Percentiles rank a stretch among this genome's conserved stretches.
phyloP scores from a whole-genome alignment of 176 grass and related monocot species.

The Carex parvula region DNA sequence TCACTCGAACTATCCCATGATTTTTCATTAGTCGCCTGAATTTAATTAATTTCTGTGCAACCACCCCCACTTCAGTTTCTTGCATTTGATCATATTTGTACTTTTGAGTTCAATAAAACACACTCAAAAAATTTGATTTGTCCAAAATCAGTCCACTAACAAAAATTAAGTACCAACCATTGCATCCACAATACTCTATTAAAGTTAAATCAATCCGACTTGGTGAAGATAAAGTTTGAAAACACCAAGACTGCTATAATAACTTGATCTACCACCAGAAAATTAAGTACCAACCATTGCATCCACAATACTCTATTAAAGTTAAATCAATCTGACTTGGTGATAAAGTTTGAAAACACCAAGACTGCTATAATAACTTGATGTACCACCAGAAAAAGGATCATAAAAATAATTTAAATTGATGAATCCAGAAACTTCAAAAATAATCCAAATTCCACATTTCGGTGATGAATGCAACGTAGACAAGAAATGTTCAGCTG shows the following conservation, averaged over 20 bases:
- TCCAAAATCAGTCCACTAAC: neutral
- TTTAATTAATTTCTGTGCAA: neutral
- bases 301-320: neutral
- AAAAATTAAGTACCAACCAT: neutral
- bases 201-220: neutral
- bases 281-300: neutral
- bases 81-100: neutral
- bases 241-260: too few relatives aligned
- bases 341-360: too few relatives aligned
- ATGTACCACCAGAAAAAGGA: neutral
- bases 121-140: neutral
- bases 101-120: neutral
- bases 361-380: neutral
- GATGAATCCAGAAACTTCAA: neutral
- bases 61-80: neutral
- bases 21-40: neutral
- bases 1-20: neutral
- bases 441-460: neutral
- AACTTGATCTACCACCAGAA: neutral
- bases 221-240: too few relatives aligned
- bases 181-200: neutral
- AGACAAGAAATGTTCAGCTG: neutral
- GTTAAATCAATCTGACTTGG: too few relatives aligned
- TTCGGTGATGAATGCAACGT: neutral
- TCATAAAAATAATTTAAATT: neutral